Percentiles rank a stretch among this genome's conserved stretches.
phyloP scores from a whole-genome alignment of 169 alveolate species.

The Perkinsus marinus region DNA sequence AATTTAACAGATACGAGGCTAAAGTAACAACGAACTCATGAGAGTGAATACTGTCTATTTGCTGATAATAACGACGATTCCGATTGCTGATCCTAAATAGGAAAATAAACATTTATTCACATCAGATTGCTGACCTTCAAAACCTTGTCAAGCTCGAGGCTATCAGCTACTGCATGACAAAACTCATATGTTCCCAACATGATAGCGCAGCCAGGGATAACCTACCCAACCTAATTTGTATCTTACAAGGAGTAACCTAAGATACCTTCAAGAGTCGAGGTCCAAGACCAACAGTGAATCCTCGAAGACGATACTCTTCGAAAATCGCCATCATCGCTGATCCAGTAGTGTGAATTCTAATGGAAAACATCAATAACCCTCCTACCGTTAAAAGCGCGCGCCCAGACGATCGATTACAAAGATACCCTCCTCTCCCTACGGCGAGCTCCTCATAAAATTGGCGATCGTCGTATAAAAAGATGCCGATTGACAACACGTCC shows the following conservation, averaged over 20 bases:
- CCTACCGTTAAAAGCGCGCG: not conserved
- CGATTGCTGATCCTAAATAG: no score
- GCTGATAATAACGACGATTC: no score
- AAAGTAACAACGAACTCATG: no score
- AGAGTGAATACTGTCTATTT: no score
- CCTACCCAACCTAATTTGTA: not conserved
- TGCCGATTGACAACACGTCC: not conserved
- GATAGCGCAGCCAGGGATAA: not conserved
- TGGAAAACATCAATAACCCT: not conserved
- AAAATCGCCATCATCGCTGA: not conserved
- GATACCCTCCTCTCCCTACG: not conserved
- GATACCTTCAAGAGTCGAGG: not conserved
- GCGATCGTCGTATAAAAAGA: not conserved
- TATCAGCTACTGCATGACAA: not conserved
- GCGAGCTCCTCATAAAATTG: not conserved
- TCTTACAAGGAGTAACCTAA: not conserved
- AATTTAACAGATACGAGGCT: no score
- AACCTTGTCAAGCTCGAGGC: not conserved
- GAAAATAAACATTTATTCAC: no score
- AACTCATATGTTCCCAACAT: not conserved
- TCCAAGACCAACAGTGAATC: not conserved
- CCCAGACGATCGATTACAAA: not conserved
- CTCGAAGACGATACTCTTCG: not conserved
- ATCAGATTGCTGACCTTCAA: not conserved
- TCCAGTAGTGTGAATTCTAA: not conserved